phyloP scores from a whole-genome alignment of 2,329 filamentous ascomycete genomes.

The Cladorrhinum sp. region DNA sequence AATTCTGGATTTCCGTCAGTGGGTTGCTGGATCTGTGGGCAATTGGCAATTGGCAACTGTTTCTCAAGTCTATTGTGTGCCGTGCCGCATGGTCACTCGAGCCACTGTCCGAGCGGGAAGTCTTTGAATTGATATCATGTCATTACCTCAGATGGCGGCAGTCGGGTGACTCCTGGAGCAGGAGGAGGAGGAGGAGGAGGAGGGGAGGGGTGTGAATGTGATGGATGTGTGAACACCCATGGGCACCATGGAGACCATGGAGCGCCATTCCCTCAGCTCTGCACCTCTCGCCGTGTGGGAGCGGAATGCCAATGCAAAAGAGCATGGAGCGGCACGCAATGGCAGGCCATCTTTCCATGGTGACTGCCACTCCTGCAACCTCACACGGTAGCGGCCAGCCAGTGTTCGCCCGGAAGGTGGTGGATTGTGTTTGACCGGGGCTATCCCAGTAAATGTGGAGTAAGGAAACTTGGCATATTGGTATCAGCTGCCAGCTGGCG shows the following conservation, averaged over 20 bases:
- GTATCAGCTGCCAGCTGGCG: neutral
- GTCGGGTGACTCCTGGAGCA: no score
- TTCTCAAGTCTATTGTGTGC: neutral
- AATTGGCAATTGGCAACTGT: no score
- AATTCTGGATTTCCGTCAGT: neutral
- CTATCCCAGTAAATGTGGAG: neutral
- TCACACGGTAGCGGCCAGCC: neutral
- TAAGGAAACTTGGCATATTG: neutral
- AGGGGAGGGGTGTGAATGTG: no score
- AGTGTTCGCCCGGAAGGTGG: neutral
- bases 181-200: no score
- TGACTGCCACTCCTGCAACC: constrained; percentile 1
- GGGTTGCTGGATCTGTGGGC: no score
- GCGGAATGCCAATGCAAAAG: neutral
- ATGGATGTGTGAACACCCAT: no score
- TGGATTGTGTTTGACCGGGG: neutral
- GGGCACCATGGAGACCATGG: no score
- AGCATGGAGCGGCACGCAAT: no score
- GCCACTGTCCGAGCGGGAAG: constrained; percentile 1
- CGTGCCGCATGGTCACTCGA: neutral
- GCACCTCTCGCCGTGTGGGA: neutral
- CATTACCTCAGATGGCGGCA: no score
- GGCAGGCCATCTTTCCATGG: no score
- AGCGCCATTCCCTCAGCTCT: no score
- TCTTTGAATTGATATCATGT: neutral